Evolutionary conservation across 306 rosid species (phyloP).

Genomic region (Elaeagnus macrophylla): DNA sequence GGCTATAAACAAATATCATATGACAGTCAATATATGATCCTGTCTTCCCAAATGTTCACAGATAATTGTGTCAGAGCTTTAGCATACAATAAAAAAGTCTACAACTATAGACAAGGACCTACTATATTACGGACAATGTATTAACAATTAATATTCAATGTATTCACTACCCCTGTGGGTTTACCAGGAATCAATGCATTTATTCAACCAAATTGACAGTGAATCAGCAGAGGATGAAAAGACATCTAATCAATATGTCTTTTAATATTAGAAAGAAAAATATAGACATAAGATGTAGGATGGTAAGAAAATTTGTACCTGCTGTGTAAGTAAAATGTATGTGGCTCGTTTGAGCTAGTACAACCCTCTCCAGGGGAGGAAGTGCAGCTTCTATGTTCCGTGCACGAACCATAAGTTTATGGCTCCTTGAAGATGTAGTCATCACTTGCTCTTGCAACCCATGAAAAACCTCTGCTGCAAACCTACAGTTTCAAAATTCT

Average conservation of each 20-base stretch:
- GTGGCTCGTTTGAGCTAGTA: conserved; percentile 87
- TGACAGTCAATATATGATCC: too few species aligned
- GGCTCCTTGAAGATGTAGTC: conserved; percentile 77
- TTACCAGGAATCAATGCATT: neutral
- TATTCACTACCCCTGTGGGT: neutral
- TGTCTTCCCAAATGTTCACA: too few species aligned
- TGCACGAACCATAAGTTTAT: conserved; percentile 64
- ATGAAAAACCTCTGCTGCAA: conserved; percentile 94
- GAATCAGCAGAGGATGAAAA: neutral
- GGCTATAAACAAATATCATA: too few species aligned
- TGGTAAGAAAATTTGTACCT: conserved; percentile 41
- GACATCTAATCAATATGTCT: neutral
- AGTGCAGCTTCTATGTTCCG: conserved; percentile 76
- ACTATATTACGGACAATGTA: neutral
- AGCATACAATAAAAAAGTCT: too few species aligned
- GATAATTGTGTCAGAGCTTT: too few species aligned
- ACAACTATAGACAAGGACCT: neutral
- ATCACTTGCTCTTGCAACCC: conserved; percentile 95
- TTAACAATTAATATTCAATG: neutral
- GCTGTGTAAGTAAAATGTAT: conserved; percentile 90
- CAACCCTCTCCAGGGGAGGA: conserved; percentile 81
- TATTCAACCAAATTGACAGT: neutral
- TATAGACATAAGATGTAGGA: conserved; percentile 1
- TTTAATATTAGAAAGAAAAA: conserved; percentile 2
- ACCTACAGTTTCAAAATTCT: conserved; percentile 35